These are phyloP conservation scores for Paramecium tetraurelia DNA, from an alignment of 73 alveolate genomes.

Conservation along the genomic window DNA sequence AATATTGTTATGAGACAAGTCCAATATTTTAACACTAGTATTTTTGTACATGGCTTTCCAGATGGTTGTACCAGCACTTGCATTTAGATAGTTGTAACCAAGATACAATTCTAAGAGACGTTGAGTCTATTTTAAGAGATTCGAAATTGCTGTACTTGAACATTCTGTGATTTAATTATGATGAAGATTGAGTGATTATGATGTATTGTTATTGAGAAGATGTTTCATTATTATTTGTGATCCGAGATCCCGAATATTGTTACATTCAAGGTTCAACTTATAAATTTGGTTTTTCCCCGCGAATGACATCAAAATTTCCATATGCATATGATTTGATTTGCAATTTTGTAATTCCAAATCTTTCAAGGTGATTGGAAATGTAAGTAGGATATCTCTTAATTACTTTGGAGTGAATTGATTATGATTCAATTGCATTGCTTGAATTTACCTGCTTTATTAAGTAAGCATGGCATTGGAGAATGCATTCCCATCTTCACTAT, in stretches of 20 bases:
- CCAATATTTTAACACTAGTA: slow-evolving; percentile 20
- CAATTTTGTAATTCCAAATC: slow-evolving; percentile 2
- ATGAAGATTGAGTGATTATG: background rate
- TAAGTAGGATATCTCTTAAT: background rate
- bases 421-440: background rate
- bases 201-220: background rate
- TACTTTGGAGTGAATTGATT: background rate
- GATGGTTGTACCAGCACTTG: background rate
- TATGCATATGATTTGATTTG: slow-evolving; percentile 8
- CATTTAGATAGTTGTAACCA: background rate
- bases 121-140: background rate
- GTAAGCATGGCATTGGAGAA: background rate
- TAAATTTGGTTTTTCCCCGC: background rate
- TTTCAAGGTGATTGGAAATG: background rate
- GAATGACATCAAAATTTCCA: background rate
- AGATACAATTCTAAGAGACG: background rate
- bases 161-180: slow-evolving; percentile 9
- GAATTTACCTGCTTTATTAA: background rate
- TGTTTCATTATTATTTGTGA: background rate
- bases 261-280: background rate
- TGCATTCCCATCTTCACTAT: background rate
- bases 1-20: slow-evolving; percentile 20
- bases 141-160: background rate
- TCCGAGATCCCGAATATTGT: slow-evolving; percentile 23
- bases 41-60: slow-evolving; percentile 3